Percentiles rank a stretch among this genome's conserved stretches.
Evolutionary conservation across 768 basidiomycete genomes (phyloP).

Genomic region (Favolaschia claudopus): DNA sequence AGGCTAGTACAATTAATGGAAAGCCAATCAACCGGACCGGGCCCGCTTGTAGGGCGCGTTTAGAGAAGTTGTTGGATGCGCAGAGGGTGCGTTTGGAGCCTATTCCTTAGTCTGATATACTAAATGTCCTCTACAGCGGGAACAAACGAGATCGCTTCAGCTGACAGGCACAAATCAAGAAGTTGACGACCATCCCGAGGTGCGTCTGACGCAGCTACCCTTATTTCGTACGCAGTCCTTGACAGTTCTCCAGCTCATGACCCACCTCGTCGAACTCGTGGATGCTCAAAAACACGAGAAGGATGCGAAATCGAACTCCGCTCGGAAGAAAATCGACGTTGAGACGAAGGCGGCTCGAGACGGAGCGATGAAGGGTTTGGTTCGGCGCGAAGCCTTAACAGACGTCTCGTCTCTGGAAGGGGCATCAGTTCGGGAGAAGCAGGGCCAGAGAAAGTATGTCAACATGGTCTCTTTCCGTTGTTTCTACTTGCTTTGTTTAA

Average conservation of each 20-base stretch:
- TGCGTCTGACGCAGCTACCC: not conserved
- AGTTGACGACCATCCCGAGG: slow-evolving; percentile 9
- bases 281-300: not conserved
- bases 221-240: not conserved
- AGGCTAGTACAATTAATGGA: not conserved
- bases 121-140: slow-evolving; percentile 6
- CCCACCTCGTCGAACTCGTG: not conserved
- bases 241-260: not conserved
- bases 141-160: slow-evolving; percentile 10
- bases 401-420: slow-evolving; percentile 11
- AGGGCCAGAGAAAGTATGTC: slow-evolving; percentile 20
- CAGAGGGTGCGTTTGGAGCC: too few species aligned
- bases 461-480: too few species aligned
- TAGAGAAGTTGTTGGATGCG: slow-evolving; percentile 1
- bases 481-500: too few species aligned
- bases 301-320: not conserved
- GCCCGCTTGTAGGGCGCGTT: not conserved
- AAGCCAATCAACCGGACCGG: not conserved
- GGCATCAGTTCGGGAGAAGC: slow-evolving; percentile 13
- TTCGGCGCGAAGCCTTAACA: slow-evolving; percentile 5
- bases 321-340: slow-evolving; percentile 12
- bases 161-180: slow-evolving; percentile 12
- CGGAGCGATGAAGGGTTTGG: slow-evolving; percentile 11
- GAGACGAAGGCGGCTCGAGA: slow-evolving; percentile 11
- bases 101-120: too few species aligned